Evolutionary conservation across 768 basidiomycete species (phyloP).

Genomic region (Kwoniella heveanensis): DNA sequence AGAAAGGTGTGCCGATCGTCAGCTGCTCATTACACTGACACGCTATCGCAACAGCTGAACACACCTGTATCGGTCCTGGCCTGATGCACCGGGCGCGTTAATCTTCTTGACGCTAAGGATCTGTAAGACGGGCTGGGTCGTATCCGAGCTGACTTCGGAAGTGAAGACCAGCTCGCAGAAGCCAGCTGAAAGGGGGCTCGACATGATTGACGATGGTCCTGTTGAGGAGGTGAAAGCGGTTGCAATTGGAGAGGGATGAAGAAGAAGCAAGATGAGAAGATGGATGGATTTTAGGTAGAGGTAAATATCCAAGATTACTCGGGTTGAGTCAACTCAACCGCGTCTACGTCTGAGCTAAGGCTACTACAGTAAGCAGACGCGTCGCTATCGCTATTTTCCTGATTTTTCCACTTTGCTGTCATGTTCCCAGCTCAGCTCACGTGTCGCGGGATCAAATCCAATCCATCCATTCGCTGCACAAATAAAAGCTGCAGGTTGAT

Average conservation of each 20-base stretch:
- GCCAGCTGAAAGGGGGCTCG: conserved; percentile 43
- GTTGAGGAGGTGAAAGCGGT: not conserved
- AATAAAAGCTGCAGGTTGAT: too few species aligned
- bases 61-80: conserved; percentile 55
- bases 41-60: conserved; percentile 14
- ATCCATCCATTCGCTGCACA: too few species aligned
- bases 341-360: not conserved
- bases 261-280: conserved; percentile 18
- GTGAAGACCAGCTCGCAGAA: conserved; percentile 44
- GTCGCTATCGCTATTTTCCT: not conserved
- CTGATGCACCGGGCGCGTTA: conserved; percentile 55
- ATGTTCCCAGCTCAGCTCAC: not conserved
- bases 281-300: too few species aligned
- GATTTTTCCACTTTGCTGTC: not conserved
- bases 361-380: not conserved
- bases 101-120: conserved; percentile 83
- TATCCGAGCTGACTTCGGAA: conserved; percentile 37
- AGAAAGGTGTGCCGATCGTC: not conserved
- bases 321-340: conserved; percentile 1
- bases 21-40: conserved; percentile 8
- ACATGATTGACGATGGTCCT: conserved; percentile 30
- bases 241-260: not conserved
- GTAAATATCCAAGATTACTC: not conserved
- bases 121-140: conserved; percentile 65
- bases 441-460: not conserved